phyloP scores from a whole-genome alignment of 2,329 filamentous ascomycete genomes.

The Xylaria sp. region DNA sequence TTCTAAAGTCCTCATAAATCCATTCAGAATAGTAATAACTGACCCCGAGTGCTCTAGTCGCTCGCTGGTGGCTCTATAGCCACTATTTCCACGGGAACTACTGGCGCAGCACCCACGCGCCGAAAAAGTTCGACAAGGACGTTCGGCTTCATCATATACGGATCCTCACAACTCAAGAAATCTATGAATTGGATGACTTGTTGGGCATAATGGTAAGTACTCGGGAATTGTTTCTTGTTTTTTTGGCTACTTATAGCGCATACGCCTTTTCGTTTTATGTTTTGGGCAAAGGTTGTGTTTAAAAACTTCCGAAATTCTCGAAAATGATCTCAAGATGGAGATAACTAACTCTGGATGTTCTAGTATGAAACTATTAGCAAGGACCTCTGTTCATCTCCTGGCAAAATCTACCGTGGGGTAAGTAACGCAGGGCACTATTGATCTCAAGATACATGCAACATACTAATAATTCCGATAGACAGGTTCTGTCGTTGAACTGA shows the following conservation, averaged over 20 bases:
- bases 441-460: not conserved
- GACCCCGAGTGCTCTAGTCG: no score
- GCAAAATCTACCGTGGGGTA: slow-evolving; percentile 42
- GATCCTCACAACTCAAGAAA: slow-evolving; percentile 45
- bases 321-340: no score
- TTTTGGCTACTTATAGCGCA: no score
- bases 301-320: no score
- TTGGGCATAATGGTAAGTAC: slow-evolving; percentile 35
- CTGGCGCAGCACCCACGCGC: slow-evolving; percentile 43
- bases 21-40: no score
- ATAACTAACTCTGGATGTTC: no score
- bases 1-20: no score
- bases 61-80: slow-evolving; percentile 66
- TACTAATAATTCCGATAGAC: slow-evolving; percentile 37
- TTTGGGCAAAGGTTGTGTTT: no score
- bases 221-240: no score
- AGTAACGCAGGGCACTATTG: slow-evolving; percentile 18
- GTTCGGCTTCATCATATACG: slow-evolving; percentile 46
- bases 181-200: slow-evolving; percentile 46
- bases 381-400: slow-evolving; percentile 49
- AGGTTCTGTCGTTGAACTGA: slow-evolving; percentile 39
- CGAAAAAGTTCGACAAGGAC: slow-evolving; percentile 43
- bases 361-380: slow-evolving; percentile 42
- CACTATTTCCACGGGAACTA: slow-evolving; percentile 62
- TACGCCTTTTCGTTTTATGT: no score